Percentiles rank a stretch among this genome's conserved stretches.
Conservation (phyloP, 345 rosid species). For the Punica granatum region DNA sequence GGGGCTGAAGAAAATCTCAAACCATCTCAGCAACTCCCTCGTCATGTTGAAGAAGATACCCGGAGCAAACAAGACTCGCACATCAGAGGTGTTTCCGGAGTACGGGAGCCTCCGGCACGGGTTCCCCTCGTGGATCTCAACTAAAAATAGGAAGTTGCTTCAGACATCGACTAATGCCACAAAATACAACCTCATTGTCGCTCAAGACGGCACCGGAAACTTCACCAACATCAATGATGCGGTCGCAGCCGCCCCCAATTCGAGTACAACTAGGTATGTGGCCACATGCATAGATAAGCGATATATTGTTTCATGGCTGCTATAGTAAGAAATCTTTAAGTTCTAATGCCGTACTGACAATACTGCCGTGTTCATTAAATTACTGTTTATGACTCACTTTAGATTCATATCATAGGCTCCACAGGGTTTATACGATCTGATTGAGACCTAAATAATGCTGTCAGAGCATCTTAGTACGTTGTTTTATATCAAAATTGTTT, state of each 20-base stretch:
- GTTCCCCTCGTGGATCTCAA: slow-evolving; percentile 53
- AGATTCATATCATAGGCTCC: too few species aligned
- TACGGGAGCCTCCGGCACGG: slow-evolving; percentile 35
- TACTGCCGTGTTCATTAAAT: too few species aligned
- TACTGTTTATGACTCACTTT: too few species aligned
- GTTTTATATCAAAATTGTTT: too few species aligned
- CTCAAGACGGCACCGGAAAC: slow-evolving; percentile 68
- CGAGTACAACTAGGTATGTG: slow-evolving; percentile 55
- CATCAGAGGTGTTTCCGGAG: slow-evolving; percentile 26
- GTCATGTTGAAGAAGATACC: slow-evolving; percentile 56
- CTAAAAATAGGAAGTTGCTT: slow-evolving; percentile 37
- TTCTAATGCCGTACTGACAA: too few species aligned
- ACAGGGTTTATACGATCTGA: too few species aligned
- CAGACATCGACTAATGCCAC: slow-evolving; percentile 26
- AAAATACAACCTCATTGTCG: slow-evolving; percentile 44
- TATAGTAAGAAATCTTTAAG: too few species aligned
- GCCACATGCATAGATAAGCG: not conserved
- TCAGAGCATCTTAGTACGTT: too few species aligned
- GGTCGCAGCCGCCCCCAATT: slow-evolving; percentile 61
- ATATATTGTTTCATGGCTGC: too few species aligned
- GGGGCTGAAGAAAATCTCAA: slow-evolving; percentile 42
- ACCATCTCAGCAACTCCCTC: slow-evolving; percentile 58
- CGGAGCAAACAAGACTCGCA: slow-evolving; percentile 17
- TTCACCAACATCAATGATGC: slow-evolving; percentile 57
- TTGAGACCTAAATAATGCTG: too few species aligned